Percentiles rank a stretch among this genome's conserved stretches.
Evolutionary conservation across 2,329 filamentous ascomycete species (phyloP).

Genomic region (Penicillium sp.): DNA sequence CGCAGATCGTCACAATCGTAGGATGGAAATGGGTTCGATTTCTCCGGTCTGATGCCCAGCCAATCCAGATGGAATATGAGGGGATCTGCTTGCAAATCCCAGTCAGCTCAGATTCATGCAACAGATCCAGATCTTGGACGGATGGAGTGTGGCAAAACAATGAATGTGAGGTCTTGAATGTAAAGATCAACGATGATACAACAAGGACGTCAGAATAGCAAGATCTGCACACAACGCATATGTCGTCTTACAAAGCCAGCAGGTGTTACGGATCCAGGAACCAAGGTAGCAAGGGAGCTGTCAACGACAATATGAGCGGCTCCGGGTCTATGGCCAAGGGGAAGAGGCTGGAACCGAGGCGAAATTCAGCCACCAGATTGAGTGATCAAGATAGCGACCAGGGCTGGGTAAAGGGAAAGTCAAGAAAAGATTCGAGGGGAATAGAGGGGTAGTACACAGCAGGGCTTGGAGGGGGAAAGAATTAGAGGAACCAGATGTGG

Average conservation of each 20-base stretch:
- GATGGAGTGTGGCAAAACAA: not conserved
- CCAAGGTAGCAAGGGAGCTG: not conserved
- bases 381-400: not conserved
- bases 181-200: constrained; percentile 3
- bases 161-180: not conserved
- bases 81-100: constrained; percentile 1
- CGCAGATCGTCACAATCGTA: constrained; percentile 2
- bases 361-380: constrained; percentile 2
- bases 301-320: not conserved
- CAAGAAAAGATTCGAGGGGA: not conserved
- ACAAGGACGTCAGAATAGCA: constrained; percentile 2
- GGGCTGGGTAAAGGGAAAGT: constrained; percentile 6
- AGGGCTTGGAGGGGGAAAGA: not conserved
- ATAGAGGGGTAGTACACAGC: not conserved
- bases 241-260: constrained; percentile 8
- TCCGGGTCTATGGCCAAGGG: not conserved
- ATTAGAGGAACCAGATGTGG: not conserved
- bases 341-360: not conserved
- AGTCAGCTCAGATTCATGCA: constrained; percentile 1
- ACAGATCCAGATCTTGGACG: not conserved
- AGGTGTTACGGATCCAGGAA: constrained; percentile 6
- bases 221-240: constrained; percentile 1
- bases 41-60: constrained; percentile 4
- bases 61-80: constrained; percentile 4
- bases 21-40: not conserved